A percentile compares a stretch with the other conserved stretches of the same genome.
Evolutionary conservation across 805 yeast species (phyloP).

Genomic region (Sugiyamaella qingdaonensis): DNA sequence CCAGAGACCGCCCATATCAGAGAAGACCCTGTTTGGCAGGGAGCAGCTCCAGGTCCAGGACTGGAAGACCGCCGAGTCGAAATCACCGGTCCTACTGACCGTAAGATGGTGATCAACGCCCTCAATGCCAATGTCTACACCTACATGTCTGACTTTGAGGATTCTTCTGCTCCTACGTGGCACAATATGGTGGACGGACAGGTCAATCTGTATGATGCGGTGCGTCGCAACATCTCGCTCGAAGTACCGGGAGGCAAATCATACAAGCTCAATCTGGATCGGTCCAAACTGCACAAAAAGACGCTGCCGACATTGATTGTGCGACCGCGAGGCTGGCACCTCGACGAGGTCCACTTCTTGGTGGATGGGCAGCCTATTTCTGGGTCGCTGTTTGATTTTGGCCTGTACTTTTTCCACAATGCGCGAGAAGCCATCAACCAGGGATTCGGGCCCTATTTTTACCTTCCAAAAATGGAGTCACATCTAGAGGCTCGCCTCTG

Average conservation of each 20-base stretch:
- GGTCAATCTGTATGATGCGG: conserved; percentile 65
- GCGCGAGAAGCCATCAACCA: conserved; percentile 53
- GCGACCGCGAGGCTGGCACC: conserved; percentile 69
- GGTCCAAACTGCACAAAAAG: conserved; percentile 33
- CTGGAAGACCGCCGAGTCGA: conserved; percentile 68
- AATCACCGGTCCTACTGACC: conserved; percentile 72
- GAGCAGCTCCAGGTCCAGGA: conserved; percentile 65
- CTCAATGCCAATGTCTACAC: conserved; percentile 65
- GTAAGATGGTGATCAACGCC: conserved; percentile 73
- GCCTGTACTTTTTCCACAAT: conserved; percentile 64
- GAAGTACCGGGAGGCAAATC: conserved; percentile 35
- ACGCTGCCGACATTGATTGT: conserved; percentile 51
- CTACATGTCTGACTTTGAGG: conserved; percentile 75
- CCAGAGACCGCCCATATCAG: conserved; percentile 61
- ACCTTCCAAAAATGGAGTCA: conserved; percentile 73
- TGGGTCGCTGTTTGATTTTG: conserved; percentile 67
- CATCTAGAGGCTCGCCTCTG: conserved; percentile 71
- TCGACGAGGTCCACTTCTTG: conserved; percentile 58
- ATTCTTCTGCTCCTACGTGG: conserved; percentile 71
- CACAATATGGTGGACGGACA: conserved; percentile 62
- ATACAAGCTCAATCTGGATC: conserved; percentile 51
- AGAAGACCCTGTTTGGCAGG: conserved; percentile 66
- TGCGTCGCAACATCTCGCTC: conserved; percentile 50
- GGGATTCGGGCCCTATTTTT: conserved; percentile 69
- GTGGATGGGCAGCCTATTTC: conserved; percentile 67